Evolutionary conservation across 2,329 filamentous ascomycete genomes (phyloP).

Genomic region (Penicillium crustosum): DNA sequence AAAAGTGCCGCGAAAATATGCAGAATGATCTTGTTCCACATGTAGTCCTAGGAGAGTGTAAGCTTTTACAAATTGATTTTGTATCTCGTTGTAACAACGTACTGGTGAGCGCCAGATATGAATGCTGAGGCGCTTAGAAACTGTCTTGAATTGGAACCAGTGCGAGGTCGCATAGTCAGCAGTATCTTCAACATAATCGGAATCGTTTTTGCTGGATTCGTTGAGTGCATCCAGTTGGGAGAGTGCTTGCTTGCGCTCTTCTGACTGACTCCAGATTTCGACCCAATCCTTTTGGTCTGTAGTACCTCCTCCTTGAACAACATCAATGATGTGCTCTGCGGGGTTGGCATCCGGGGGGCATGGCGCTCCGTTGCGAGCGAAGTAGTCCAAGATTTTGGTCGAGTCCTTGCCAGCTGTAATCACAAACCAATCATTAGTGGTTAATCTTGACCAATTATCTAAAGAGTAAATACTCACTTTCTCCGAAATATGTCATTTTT

Average conservation of each 20-base stretch:
- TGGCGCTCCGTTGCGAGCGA: conserved; percentile 54
- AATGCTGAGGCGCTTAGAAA: conserved; percentile 34
- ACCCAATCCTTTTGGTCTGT: conserved; percentile 33
- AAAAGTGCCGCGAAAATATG: conserved; percentile 58
- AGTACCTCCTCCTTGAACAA: conserved; percentile 31
- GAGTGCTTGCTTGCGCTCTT: conserved; percentile 29
- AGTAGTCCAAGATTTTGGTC: conserved; percentile 48
- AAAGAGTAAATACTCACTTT: conserved; percentile 32
- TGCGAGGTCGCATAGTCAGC: conserved; percentile 41
- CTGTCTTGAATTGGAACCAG: conserved; percentile 43
- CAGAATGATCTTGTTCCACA: conserved; percentile 51
- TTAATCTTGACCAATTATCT: no score
- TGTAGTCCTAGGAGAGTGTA: conserved; percentile 36
- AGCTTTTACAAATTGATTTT: not conserved
- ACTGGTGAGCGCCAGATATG: conserved; percentile 39
- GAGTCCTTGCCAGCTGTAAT: conserved; percentile 38
- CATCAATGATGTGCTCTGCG: conserved; percentile 49
- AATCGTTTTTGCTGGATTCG: conserved; percentile 17
- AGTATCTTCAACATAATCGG: conserved; percentile 32
- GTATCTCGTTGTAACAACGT: conserved; percentile 1
- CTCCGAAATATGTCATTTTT: conserved; percentile 66
- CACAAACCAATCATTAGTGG: not conserved
- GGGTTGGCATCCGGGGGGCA: conserved; percentile 56
- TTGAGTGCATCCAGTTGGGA: conserved; percentile 31
- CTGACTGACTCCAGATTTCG: conserved; percentile 33